A percentile compares a stretch with the other conserved stretches of the same genome.
These are phyloP conservation scores for Firmiana major DNA, from an alignment of 345 rosid species.

Conservation along the genomic window DNA sequence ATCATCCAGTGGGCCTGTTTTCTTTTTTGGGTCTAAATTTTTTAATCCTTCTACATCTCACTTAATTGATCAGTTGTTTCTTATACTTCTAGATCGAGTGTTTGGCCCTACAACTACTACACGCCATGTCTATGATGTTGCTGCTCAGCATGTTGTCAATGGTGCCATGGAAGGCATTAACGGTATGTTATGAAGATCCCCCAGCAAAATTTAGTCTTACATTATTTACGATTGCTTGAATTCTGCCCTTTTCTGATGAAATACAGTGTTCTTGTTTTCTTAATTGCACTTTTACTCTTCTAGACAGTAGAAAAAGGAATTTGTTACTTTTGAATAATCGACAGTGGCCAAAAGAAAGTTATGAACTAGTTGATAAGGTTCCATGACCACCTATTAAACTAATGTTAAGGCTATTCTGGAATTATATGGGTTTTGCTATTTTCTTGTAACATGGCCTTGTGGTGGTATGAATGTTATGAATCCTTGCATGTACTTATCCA, in stretches of 20 bases:
- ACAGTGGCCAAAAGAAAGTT: background rate
- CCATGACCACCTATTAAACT: background rate
- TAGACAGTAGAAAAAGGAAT: background rate
- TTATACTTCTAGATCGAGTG: constrained; percentile 63
- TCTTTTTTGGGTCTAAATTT: background rate
- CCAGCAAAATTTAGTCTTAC: constrained; percentile 10
- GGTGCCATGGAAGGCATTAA: constrained; percentile 98
- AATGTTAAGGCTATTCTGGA: background rate
- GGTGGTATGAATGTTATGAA: background rate
- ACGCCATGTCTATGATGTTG: constrained; percentile 97
- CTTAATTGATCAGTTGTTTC: constrained; percentile 15
- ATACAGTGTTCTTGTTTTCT: background rate
- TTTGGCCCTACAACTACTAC: constrained; percentile 99
- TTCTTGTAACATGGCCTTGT: background rate
- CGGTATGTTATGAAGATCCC: constrained; percentile 41
- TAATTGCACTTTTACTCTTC: background rate
- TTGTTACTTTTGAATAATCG: constrained; percentile 1
- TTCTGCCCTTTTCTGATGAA: constrained; percentile 5
- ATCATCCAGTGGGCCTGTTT: constrained; percentile 7
- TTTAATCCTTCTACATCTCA: background rate
- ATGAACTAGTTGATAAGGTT: background rate
- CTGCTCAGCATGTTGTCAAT: constrained; percentile 91
- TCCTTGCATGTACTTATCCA: background rate
- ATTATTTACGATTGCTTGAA: constrained; percentile 2
- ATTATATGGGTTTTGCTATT: background rate